Conservation (phyloP, 2,329 filamentous ascomycete species). For the Exophiala bonariae region DNA sequence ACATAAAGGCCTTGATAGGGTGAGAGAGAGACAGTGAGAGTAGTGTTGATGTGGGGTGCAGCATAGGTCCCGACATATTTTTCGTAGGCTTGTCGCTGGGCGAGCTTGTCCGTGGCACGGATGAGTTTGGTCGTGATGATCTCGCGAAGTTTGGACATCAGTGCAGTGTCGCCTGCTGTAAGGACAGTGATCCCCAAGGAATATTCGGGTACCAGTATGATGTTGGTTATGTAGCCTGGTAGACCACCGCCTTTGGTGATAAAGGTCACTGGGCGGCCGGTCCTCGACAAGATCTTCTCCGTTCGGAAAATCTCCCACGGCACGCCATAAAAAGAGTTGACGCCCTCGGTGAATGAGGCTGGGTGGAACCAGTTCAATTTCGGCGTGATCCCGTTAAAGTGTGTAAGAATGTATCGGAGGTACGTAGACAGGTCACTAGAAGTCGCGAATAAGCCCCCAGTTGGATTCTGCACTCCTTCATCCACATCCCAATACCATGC, state of each 20-base stretch:
- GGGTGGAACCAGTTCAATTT: constrained; percentile 47
- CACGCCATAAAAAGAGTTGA: constrained; percentile 45
- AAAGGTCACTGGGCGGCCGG: constrained; percentile 42
- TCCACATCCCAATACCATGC: constrained; percentile 42
- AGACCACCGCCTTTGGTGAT: constrained; percentile 47
- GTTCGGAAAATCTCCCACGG: constrained; percentile 50
- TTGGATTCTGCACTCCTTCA: constrained; percentile 42
- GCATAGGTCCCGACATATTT: constrained; percentile 16
- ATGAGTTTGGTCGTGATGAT: constrained; percentile 23
- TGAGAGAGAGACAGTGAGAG: constrained; percentile 20
- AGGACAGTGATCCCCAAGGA: constrained; percentile 51
- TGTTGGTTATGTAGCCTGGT: constrained; percentile 42
- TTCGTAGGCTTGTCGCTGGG: constrained; percentile 11
- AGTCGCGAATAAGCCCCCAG: constrained; percentile 46
- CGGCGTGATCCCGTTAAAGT: constrained; percentile 42
- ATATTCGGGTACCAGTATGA: constrained; percentile 45
- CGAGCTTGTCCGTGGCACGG: constrained; percentile 23
- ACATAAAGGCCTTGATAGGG: constrained; percentile 26
- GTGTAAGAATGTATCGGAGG: constrained; percentile 42
- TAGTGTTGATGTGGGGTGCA: constrained; percentile 1
- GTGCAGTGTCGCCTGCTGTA: constrained; percentile 23
- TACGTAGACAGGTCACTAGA: constrained; percentile 44
- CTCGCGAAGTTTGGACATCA: constrained; percentile 16
- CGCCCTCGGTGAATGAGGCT: constrained; percentile 36
- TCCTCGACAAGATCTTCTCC: constrained; percentile 35